Conservation (phyloP, 2,329 filamentous ascomycete species). For the Neurospora crassa region DNA sequence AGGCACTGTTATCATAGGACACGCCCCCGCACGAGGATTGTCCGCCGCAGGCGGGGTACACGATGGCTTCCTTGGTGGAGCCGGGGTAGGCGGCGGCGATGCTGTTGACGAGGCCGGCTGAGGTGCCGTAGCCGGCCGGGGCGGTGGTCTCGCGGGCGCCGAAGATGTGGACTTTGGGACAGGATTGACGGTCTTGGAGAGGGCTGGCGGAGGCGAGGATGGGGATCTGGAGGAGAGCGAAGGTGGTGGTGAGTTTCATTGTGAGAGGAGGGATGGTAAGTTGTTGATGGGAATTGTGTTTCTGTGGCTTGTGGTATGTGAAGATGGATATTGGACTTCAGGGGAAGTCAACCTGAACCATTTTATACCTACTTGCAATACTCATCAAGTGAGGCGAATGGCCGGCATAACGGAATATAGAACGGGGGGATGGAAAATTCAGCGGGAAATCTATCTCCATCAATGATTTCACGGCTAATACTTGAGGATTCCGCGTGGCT, state of each 20-base stretch:
- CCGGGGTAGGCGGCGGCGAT: slow-evolving; percentile 38
- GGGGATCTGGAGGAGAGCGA: slow-evolving; percentile 16
- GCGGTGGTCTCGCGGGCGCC: slow-evolving; percentile 40
- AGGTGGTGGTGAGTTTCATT: slow-evolving; percentile 15
- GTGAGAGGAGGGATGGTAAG: neutral
- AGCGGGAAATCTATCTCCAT: too few species aligned
- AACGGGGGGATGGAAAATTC: too few species aligned
- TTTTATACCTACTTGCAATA: neutral
- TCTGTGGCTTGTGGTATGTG: neutral
- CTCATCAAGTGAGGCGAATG: too few species aligned
- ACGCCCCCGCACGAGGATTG: slow-evolving; percentile 47
- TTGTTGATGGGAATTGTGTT: neutral
- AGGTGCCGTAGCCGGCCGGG: slow-evolving; percentile 41
- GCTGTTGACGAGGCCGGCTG: slow-evolving; percentile 39
- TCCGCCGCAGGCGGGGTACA: slow-evolving; percentile 54
- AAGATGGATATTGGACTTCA: neutral
- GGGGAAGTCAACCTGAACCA: too few species aligned
- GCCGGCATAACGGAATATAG: too few species aligned
- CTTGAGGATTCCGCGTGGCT: neutral
- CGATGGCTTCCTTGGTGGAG: slow-evolving; percentile 44
- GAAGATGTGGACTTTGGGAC: slow-evolving; percentile 34
- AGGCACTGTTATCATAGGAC: slow-evolving; percentile 49
- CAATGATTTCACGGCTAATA: too few species aligned
- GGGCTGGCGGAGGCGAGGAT: slow-evolving; percentile 39
- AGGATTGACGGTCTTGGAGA: slow-evolving; percentile 42